Evolutionary conservation across 2,329 filamentous ascomycete species (phyloP).

Genomic region (Nothopassalora personata): DNA sequence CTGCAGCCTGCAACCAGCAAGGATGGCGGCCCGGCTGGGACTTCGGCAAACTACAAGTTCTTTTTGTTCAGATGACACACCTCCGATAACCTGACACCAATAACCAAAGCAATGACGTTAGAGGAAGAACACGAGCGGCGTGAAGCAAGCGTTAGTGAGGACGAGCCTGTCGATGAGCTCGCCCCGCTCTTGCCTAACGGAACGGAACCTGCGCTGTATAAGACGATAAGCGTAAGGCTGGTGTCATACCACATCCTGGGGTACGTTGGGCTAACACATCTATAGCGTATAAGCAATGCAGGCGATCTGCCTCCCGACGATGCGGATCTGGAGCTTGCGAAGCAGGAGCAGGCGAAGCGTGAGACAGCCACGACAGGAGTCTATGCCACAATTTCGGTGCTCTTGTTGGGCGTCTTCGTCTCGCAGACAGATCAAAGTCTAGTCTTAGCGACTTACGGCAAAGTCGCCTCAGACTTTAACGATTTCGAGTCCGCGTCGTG

Average conservation of each 20-base stretch:
- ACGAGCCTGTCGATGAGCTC: conserved; percentile 8
- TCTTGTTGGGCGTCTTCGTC: conserved; percentile 55
- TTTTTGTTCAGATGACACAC: neutral
- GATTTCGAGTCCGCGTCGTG: conserved; percentile 39
- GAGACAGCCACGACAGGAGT: conserved; percentile 13
- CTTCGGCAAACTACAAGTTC: neutral
- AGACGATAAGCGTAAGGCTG: conserved; percentile 18
- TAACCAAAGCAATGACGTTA: neutral
- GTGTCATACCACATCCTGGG: neutral
- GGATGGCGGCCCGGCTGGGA: neutral
- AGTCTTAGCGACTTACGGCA: conserved; percentile 60
- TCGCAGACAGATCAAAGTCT: conserved; percentile 60
- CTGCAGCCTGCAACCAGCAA: neutral
- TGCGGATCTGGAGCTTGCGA: conserved; percentile 17
- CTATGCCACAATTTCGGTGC: conserved; percentile 28
- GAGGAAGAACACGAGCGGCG: neutral
- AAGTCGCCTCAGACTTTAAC: conserved; percentile 45
- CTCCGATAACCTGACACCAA: neutral
- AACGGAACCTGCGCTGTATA: conserved; percentile 13
- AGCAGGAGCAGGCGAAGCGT: conserved; percentile 1
- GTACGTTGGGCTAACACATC: neutral
- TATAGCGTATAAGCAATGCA: conserved; percentile 8
- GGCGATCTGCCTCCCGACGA: conserved; percentile 22
- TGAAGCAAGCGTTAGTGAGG: neutral
- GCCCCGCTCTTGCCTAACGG: conserved; percentile 13